Evolutionary conservation across 495 filamentous ascomycete species (phyloP), one percentile per base, ranked within the genome.

Genomic region (Cercophora scortea): DNA sequence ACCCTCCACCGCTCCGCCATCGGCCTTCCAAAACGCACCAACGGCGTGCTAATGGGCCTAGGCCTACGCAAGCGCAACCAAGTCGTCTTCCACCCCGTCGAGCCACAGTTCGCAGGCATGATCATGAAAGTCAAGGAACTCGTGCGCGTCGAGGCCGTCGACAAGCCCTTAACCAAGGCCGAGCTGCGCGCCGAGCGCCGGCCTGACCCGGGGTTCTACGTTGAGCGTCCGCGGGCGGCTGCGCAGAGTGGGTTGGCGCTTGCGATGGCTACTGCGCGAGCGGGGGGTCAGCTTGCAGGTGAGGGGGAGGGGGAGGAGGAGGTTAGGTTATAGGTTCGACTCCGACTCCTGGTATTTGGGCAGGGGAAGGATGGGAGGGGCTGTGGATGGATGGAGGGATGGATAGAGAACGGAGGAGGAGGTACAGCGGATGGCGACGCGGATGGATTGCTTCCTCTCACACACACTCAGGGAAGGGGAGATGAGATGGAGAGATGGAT

Each of bases 91-190:
- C 85, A 95, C 65, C 86, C 88, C 34, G 93, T 96, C 50, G 81
- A 81, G 32, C 78, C 82, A 15, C 83, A 90, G 55, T 79, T 88
- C 50, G 94, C 94, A 4, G 94, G 94, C 69, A 90, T 95, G 73
- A 93, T 99, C 69, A 87, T 97, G 82, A 89, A 87, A 68, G 90
- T 99, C 45, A 99, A 99, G 71, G 94, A 99, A 69, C 76, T 99
- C 52, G 86, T 99, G 6, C 76, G 79, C 11, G 92, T 99, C 19
- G 71, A 81, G 39, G 93, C 96, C 70, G 90, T 95, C 39, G 87
- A 87, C 13, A 61, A 66, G 50, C 62, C 79, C n/a, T 65, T 90
- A 63, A 85, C 81, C 16, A 83, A 84, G 63, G 71, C 77, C 52
- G 85, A 97, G 72, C 77, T 96, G 56, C 80, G 80, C 64, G 77